A percentile compares a stretch with the other conserved stretches of the same genome.
Evolutionary conservation across 2,329 filamentous ascomycete species (phyloP).

Genomic region (Chrysosporium queenslandicum): DNA sequence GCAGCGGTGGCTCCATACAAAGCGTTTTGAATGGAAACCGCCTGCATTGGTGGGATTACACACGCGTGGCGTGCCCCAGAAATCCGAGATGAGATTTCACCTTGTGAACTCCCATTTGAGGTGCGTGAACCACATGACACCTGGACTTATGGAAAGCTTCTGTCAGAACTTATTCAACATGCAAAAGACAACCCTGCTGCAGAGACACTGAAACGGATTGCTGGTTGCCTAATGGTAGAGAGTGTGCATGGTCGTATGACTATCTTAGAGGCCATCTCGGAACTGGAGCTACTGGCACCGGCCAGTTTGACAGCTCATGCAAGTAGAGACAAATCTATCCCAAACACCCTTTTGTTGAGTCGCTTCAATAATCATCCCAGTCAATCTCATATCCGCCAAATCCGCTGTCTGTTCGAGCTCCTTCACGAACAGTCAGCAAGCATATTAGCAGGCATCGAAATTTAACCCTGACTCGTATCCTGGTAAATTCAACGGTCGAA

Average conservation of each 20-base stretch:
- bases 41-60: constrained; percentile 9
- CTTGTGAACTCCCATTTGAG: background rate
- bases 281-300: too few relatives aligned
- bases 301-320: too few relatives aligned
- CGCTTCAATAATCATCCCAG: too few relatives aligned
- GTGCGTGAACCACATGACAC: background rate
- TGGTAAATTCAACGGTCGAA: too few relatives aligned
- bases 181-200: background rate
- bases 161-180: constrained; percentile 2
- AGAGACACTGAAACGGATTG: background rate
- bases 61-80: constrained; percentile 18
- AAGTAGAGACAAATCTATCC: too few relatives aligned
- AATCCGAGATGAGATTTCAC: constrained; percentile 11
- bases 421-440: too few relatives aligned
- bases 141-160: constrained; percentile 7
- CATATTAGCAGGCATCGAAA: too few relatives aligned
- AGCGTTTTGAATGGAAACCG: background rate
- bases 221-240: constrained; percentile 3
- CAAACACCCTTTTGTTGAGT: too few relatives aligned
- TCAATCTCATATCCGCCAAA: too few relatives aligned
- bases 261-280: too few relatives aligned
- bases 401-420: too few relatives aligned
- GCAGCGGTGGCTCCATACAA: constrained; percentile 16
- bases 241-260: background rate
- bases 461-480: too few relatives aligned